These are phyloP conservation scores for Ogataea degrootiae DNA, from an alignment of 805 yeast genomes.

Conservation along the genomic window DNA sequence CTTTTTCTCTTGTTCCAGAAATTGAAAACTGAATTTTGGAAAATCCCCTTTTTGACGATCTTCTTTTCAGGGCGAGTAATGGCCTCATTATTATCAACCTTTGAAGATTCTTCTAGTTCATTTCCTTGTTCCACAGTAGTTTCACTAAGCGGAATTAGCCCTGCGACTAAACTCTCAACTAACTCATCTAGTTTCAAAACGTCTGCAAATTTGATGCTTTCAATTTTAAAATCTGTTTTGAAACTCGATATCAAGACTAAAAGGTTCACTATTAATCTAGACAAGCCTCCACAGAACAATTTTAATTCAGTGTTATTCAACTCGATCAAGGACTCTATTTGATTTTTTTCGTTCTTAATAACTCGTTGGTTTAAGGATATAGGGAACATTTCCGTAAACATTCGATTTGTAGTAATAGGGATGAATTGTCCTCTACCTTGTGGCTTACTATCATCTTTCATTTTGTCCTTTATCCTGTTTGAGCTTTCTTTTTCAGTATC, in stretches of 20 bases:
- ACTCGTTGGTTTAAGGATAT: conserved; percentile 1
- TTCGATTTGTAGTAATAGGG: conserved; percentile 8
- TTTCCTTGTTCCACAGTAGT: no score
- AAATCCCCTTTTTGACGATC: not conserved
- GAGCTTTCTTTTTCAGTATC: no score
- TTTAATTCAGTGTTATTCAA: conserved; percentile 14
- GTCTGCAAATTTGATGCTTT: conserved; percentile 11
- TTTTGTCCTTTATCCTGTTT: no score
- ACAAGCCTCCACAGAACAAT: conserved; percentile 14
- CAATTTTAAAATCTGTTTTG: not conserved
- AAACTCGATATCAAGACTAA: conserved; percentile 6
- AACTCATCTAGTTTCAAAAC: conserved; percentile 16
- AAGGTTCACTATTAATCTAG: conserved; percentile 18
- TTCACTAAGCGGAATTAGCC: not conserved
- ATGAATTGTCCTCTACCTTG: not conserved
- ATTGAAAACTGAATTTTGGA: conserved; percentile 7
- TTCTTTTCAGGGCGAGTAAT: not conserved
- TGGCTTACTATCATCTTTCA: no score
- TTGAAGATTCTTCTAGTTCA: not conserved
- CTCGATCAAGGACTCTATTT: conserved; percentile 11
- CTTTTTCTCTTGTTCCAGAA: conserved; percentile 10
- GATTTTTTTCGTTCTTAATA: conserved; percentile 1
- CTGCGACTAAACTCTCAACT: conserved; percentile 5
- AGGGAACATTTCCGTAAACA: conserved; percentile 5
- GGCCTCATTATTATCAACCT: not conserved